Conservation (phyloP, 2,329 filamentous ascomycete genomes). For the Xylariaceae sp. region DNA sequence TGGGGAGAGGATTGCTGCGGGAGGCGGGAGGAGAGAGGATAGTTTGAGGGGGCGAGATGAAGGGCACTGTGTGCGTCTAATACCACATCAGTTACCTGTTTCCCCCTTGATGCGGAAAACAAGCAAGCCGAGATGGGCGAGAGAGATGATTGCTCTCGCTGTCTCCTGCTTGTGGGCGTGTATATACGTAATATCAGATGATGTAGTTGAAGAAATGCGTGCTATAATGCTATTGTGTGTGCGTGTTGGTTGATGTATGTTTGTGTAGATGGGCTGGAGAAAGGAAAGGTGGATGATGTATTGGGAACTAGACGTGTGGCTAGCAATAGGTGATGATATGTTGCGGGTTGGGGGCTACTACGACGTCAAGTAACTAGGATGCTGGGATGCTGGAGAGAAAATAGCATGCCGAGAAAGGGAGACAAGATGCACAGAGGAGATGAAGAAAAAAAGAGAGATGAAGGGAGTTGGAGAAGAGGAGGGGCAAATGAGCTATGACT, state of each 20-base stretch:
- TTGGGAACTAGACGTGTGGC: constrained; percentile 6
- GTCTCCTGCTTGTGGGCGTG: constrained; percentile 1
- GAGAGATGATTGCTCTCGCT: constrained; percentile 7
- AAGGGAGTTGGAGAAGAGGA: background rate
- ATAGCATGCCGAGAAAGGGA: background rate
- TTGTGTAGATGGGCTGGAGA: background rate
- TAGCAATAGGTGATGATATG: background rate
- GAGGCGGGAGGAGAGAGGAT: background rate
- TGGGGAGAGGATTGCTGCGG: background rate
- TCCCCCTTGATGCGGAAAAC: background rate
- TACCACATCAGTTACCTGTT: background rate
- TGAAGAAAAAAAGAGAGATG: background rate
- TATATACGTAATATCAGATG: constrained; percentile 3
- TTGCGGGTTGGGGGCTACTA: too few species aligned
- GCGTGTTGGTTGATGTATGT: too few species aligned
- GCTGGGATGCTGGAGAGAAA: too few species aligned
- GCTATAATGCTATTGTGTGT: constrained; percentile 1
- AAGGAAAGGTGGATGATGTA: background rate
- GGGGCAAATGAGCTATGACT: too few species aligned
- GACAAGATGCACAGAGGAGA: background rate
- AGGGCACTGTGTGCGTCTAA: constrained; percentile 9
- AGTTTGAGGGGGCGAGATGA: background rate
- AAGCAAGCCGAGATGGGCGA: constrained; percentile 1
- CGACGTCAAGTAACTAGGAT: too few species aligned
- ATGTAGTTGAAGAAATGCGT: constrained; percentile 3